phyloP scores from a whole-genome alignment of 2,329 filamentous ascomycete genomes.

The Clonostachys byssicola region DNA sequence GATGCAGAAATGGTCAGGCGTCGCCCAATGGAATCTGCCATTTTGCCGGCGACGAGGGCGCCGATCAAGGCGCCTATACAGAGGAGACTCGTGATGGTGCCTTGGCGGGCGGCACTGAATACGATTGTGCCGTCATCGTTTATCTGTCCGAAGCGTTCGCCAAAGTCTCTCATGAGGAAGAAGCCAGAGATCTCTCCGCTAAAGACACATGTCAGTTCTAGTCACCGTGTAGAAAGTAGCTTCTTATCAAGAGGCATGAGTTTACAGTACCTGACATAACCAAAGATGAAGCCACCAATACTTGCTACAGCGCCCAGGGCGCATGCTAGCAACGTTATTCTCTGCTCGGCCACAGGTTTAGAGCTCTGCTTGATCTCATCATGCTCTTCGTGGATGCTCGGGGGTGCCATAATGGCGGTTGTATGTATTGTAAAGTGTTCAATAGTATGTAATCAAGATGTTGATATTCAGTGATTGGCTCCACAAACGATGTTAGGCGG shows the following conservation, averaged over 20 bases:
- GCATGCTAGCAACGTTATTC: constrained; percentile 33
- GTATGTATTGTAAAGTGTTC: no score
- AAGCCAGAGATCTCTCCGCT: constrained; percentile 60
- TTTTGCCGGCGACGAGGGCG: constrained; percentile 51
- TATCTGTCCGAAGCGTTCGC: constrained; percentile 44
- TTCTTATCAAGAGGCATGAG: background rate
- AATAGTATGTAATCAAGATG: no score
- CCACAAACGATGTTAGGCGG: no score
- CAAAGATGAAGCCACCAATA: constrained; percentile 54
- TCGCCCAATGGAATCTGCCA: constrained; percentile 59
- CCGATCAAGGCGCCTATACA: constrained; percentile 57
- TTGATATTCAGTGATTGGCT: no score
- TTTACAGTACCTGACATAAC: constrained; percentile 44
- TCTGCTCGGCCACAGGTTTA: constrained; percentile 10
- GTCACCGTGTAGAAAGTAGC: background rate
- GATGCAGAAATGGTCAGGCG: constrained; percentile 58
- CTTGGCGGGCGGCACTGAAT: constrained; percentile 57
- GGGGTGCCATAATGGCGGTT: no score
- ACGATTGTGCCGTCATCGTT: constrained; percentile 28
- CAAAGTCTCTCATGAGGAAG: constrained; percentile 55
- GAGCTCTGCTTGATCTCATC: no score
- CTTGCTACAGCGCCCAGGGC: constrained; percentile 47
- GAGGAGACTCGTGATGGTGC: constrained; percentile 60
- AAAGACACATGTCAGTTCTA: constrained; percentile 2
- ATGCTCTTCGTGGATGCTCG: no score